These are phyloP conservation scores for Brassica napus DNA, from an alignment of 345 rosid species.

Conservation along the genomic window DNA sequence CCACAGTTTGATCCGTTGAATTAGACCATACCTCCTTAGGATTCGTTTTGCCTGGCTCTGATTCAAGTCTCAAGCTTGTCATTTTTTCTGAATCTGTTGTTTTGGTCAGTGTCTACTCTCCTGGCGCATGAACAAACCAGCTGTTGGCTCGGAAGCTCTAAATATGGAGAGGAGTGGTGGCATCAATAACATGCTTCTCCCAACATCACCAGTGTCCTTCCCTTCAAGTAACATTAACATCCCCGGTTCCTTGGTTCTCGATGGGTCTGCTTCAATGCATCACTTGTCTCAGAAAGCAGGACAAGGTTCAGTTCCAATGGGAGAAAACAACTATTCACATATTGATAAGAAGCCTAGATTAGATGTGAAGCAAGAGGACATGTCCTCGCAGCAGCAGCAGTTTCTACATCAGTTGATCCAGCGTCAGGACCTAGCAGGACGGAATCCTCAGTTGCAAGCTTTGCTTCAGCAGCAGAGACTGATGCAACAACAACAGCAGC, in stretches of 20 bases:
- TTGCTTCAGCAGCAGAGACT: slow-evolving; percentile 74
- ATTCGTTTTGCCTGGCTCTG: neutral
- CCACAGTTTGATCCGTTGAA: slow-evolving; percentile 6
- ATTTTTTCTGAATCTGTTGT: neutral
- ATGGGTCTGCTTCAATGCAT: slow-evolving; percentile 31
- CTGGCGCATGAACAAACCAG: slow-evolving; percentile 29
- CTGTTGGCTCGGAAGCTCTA: neutral
- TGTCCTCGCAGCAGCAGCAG: slow-evolving; percentile 59
- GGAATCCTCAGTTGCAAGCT: slow-evolving; percentile 54
- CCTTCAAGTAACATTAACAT: slow-evolving; percentile 18
- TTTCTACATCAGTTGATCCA: too few species aligned
- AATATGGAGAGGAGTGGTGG: slow-evolving; percentile 28
- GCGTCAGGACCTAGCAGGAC: too few species aligned
- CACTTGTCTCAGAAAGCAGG: slow-evolving; percentile 16
- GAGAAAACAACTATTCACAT: slow-evolving; percentile 27
- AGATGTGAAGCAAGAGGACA: slow-evolving; percentile 84
- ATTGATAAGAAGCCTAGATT: slow-evolving; percentile 71
- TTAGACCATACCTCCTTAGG: neutral
- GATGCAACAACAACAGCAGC: slow-evolving; percentile 47
- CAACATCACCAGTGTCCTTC: neutral
- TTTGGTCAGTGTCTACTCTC: slow-evolving; percentile 17
- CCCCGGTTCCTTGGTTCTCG: slow-evolving; percentile 5
- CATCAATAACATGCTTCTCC: slow-evolving; percentile 32
- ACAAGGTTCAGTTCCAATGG: slow-evolving; percentile 32
- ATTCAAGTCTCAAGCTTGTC: slow-evolving; percentile 20